Conservation (phyloP, 2,329 filamentous ascomycete genomes). For the Acarospora socialis region DNA sequence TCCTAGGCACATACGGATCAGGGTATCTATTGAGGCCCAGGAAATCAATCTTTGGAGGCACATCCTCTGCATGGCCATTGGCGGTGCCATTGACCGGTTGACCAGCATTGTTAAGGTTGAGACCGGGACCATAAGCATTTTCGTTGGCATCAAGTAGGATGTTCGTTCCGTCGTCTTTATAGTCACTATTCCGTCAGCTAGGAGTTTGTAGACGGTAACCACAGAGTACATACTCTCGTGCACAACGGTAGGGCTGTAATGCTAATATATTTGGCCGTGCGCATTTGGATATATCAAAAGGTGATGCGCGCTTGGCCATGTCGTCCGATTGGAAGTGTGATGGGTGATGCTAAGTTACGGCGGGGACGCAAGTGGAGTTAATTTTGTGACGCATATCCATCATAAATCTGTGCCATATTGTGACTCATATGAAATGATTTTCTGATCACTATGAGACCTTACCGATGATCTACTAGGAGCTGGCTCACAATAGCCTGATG, state of each 20-base stretch:
- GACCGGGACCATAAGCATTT: constrained; percentile 81
- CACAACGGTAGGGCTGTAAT: constrained; percentile 39
- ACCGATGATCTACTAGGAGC: too few species aligned
- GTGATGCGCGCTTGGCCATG: constrained; percentile 5
- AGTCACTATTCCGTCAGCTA: constrained; percentile 53
- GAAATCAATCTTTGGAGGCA: constrained; percentile 54
- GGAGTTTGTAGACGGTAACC: constrained; percentile 8
- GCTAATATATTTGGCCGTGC: constrained; percentile 38
- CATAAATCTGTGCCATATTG: too few species aligned
- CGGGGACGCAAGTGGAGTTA: too few species aligned
- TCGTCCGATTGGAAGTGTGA: too few species aligned
- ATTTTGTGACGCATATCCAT: too few species aligned
- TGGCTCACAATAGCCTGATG: too few species aligned
- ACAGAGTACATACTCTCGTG: constrained; percentile 33
- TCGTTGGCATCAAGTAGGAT: constrained; percentile 96
- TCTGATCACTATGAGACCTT: too few species aligned
- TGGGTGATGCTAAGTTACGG: too few species aligned
- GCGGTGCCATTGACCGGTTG: constrained; percentile 31
- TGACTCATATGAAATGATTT: too few species aligned
- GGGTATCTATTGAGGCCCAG: constrained; percentile 84
- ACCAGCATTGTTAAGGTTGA: constrained; percentile 39
- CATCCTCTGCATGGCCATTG: constrained; percentile 22
- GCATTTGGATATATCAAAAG: constrained; percentile 36
- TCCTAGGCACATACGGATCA: constrained; percentile 46
- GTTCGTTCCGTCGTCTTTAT: constrained; percentile 95